A percentile compares a stretch with the other conserved stretches of the same genome.
Evolutionary conservation across 1,139 yeast genomes (phyloP).

Genomic region (Yamadazyma diospyri): DNA sequence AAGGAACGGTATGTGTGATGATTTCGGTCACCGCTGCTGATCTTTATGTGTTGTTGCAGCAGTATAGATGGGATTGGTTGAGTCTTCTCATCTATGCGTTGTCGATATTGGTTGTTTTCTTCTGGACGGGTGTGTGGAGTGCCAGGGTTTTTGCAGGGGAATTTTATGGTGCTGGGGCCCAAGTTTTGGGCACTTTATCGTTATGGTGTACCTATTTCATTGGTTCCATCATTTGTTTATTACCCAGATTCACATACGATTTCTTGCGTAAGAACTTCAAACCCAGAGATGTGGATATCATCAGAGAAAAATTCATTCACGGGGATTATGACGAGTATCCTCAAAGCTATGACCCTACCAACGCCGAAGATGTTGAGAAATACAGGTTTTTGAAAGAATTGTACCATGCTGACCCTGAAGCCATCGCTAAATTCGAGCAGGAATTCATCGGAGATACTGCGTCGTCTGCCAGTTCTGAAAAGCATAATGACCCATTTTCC

Average conservation of each 20-base stretch:
- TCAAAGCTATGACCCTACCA: constrained; percentile 58
- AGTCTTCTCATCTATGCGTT: constrained; percentile 45
- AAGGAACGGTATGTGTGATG: constrained; percentile 48
- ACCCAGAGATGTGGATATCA: constrained; percentile 55
- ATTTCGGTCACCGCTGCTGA: constrained; percentile 53
- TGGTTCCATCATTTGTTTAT: constrained; percentile 43
- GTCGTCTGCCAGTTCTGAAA: constrained; percentile 1
- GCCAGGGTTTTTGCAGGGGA: constrained; percentile 39
- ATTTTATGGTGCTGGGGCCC: constrained; percentile 55
- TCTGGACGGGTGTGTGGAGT: constrained; percentile 66
- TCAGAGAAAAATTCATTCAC: constrained; percentile 45
- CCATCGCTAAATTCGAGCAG: constrained; percentile 32
- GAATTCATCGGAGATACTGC: constrained; percentile 13
- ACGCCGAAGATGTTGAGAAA: constrained; percentile 42
- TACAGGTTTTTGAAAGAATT: constrained; percentile 37
- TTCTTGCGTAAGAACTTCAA: constrained; percentile 41
- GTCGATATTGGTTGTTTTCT: constrained; percentile 50
- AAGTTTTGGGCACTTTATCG: constrained; percentile 47
- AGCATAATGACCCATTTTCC: constrained; percentile 20
- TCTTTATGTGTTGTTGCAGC: constrained; percentile 51
- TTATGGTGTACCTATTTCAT: constrained; percentile 52
- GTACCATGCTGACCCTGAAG: constrained; percentile 32
- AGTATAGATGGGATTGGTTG: constrained; percentile 62
- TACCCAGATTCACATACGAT: constrained; percentile 54
- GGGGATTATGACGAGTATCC: constrained; percentile 52